Conservation (phyloP, 805 yeast species). For the Teunomyces stri region DNA sequence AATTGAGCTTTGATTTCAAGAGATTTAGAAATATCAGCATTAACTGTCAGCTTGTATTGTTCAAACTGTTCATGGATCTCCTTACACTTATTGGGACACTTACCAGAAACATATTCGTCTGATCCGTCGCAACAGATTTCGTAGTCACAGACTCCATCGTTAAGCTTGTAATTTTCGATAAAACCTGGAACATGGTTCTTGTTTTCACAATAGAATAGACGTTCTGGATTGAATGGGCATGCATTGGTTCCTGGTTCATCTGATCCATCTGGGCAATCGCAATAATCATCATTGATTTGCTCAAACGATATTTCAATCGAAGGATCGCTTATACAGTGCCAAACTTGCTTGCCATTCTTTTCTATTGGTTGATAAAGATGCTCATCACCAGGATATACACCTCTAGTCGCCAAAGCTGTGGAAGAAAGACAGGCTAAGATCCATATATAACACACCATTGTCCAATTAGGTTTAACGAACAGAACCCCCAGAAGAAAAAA, state of each 20-base stretch:
- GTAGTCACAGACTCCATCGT: constrained; percentile 92
- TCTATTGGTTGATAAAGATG: background rate
- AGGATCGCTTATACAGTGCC: constrained; percentile 71
- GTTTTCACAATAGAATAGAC: constrained; percentile 71
- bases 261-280: constrained; percentile 97
- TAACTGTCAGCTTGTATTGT: constrained; percentile 7
- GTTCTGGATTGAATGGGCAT: constrained; percentile 44
- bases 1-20: constrained; percentile 28
- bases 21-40: constrained; percentile 20
- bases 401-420: constrained; percentile 2
- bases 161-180: constrained; percentile 65
- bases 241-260: constrained; percentile 97
- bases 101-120: constrained; percentile 59
- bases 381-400: background rate
- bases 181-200: constrained; percentile 62
- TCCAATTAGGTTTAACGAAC: background rate
- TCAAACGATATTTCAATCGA: constrained; percentile 55
- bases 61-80: constrained; percentile 44
- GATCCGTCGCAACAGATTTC: constrained; percentile 91
- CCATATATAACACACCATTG: background rate
- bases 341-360: constrained; percentile 21
- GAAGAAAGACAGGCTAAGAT: constrained; percentile 2
- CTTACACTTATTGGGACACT: constrained; percentile 57
- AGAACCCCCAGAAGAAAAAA: background rate
- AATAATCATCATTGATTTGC: constrained; percentile 81